Base-by-base conservation (phyloP, 2,329 filamentous ascomycete genomes). In the Fusarium longipes region DNA sequence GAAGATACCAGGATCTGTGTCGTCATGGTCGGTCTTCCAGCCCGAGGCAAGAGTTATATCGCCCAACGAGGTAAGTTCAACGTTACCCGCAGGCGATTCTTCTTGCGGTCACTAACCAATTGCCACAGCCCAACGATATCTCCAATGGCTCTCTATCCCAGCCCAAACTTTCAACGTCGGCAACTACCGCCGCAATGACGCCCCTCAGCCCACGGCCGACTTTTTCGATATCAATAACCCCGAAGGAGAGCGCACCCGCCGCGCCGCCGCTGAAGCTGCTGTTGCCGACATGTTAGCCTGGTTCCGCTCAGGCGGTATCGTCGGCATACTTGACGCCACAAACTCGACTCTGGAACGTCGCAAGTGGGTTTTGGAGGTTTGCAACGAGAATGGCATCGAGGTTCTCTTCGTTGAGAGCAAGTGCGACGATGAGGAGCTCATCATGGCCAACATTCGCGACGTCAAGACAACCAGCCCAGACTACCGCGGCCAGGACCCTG, bases 1-100 rank as follows among this genome's bases (percentile, higher is more conserved):
- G 95, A 98, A 84, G 93, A 97, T 80, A 95, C 93, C 63, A 93
- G 92, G 79, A 96, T 99, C 82, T 98, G 95, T 80, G 94, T 99
- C 68, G 93, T 99, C 74, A 98, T 99, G 96, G 96, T 99, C 63
- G 96, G 96, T 70, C 85, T 99, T 77, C 96, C 96, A 55, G 96
- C 96, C 64, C 87, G 96, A 72, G 96, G 96, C 76, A 99, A 99
- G 86, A 97, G 93, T 82, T 89, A 97, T 79, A 98, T 99, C 77
- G 95, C 96, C 71, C 93, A 97, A 76, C 97, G 97, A 87, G 93
- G 94, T 96, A 83, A 75, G 83, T 77, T 44, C 58, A 59, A 38
- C 54, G 42, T 51, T 43, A 33, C n/a, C 25, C n/a, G 47, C 25
- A 27, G 20, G 17, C 17, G 20, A 24, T 49, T 17, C 9, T 12